Conservation (phyloP, 2,329 filamentous ascomycete species). For the Fusarium sp. region DNA sequence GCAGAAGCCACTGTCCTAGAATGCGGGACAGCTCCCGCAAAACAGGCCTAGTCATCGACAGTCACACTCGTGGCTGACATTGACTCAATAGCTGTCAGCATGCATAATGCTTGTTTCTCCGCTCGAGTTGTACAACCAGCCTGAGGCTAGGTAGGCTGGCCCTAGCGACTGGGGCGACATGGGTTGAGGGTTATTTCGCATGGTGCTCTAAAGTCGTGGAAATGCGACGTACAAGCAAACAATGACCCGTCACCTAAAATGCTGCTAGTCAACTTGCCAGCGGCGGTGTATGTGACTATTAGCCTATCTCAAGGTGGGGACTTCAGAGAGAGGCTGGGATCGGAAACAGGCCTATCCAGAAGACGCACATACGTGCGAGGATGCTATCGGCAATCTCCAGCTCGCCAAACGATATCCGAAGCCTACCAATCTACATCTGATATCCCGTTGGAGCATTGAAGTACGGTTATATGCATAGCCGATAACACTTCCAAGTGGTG, state of each 20-base stretch:
- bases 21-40: slow-evolving; percentile 2
- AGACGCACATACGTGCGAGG: background rate
- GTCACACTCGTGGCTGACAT: slow-evolving; percentile 15
- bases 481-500: background rate
- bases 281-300: background rate
- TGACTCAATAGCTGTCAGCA: slow-evolving; percentile 29
- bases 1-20: slow-evolving; percentile 54
- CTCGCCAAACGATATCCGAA: slow-evolving; percentile 10
- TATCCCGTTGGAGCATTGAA: background rate
- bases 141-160: slow-evolving; percentile 9
- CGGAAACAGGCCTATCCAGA: background rate
- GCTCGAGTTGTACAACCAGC: slow-evolving; percentile 23
- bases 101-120: slow-evolving; percentile 22
- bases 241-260: slow-evolving; percentile 26
- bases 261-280: slow-evolving; percentile 1
- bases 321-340: background rate
- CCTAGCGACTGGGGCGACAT: slow-evolving; percentile 18
- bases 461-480: background rate
- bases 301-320: slow-evolving; percentile 4
- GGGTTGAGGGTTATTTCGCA: slow-evolving; percentile 34
- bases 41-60: slow-evolving; percentile 10
- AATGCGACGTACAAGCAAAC: slow-evolving; percentile 24
- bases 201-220: slow-evolving; percentile 22
- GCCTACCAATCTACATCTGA: background rate
- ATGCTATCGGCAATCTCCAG: slow-evolving; percentile 1